Evolutionary conservation across 768 basidiomycete species (phyloP), one percentile per base, ranked within the genome.

Genomic region (Macrolepiota albuminosa): DNA sequence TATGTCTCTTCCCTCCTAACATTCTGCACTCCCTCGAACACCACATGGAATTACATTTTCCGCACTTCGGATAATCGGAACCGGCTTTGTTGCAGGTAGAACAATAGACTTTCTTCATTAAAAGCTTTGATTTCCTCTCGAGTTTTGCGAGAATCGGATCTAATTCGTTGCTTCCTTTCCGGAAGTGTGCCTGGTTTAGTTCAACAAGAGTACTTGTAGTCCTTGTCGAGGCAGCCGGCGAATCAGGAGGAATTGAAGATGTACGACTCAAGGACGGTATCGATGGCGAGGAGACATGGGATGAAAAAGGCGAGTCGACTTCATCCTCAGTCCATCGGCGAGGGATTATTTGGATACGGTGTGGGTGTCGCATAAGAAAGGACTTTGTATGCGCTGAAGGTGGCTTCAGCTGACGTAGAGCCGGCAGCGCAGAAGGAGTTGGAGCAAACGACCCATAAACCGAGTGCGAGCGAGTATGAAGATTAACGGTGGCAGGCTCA

Each of bases 11-110:
- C 40, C 79, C 81, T 24, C 76, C 78, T 48, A 75, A 72, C 57
- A 87, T 64, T 56, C 86, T 77, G 68, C 86, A 88, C 34, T 80
- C 70, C 56, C 86, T 75, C 29, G 85, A 86, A 64, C 86, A 88
- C 86, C 86, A 88, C 72, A 75, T 80, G 34, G 78, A 78, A 26
- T 75, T 71, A 62, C 86, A 88, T 60, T 79, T 81, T 7, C 79
- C 76, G 67, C 86, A 88, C n/a, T 79, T 78, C 14, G 86, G 86
- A 67, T 78, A 88, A 60, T 84, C 82, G 14, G 71, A 69, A 0
- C 86, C 86, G 1, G 66, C 54, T 66, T 80, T 84, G 37, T 70
- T 71, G 66, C 86, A 88, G 1, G 83, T 77, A 10, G 81, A 76
- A 58, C 86, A 88, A 37, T 64, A 64, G 29, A 68, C 63, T 11